Evolutionary conservation across 2,329 filamentous ascomycete species (phyloP).

Genomic region (Aspergillus piperis): DNA sequence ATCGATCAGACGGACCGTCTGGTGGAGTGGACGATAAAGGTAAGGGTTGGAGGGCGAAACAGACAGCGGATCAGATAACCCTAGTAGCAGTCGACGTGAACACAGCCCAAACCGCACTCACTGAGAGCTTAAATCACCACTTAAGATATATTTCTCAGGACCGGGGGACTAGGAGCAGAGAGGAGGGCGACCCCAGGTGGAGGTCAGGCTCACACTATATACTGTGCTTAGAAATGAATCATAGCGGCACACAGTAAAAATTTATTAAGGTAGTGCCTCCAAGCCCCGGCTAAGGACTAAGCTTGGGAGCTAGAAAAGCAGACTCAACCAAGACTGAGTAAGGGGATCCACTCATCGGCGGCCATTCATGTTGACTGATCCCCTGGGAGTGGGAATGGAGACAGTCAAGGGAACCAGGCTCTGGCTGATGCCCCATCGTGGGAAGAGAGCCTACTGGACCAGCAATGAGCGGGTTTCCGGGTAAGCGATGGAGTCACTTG

Average conservation of each 20-base stretch:
- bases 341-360: constrained; percentile 2
- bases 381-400: constrained; percentile 1
- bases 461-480: constrained; percentile 9
- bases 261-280: constrained; percentile 2
- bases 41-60: constrained; percentile 6
- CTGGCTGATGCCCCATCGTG: constrained; percentile 7
- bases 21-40: neutral
- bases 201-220: neutral
- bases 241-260: neutral
- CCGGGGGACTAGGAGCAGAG: neutral
- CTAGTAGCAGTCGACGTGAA: neutral
- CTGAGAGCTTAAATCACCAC: neutral
- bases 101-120: neutral
- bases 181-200: neutral
- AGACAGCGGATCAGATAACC: constrained; percentile 2
- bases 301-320: constrained; percentile 16
- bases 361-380: neutral
- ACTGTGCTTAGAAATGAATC: constrained; percentile 4
- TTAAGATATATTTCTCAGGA: neutral
- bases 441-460: constrained; percentile 14
- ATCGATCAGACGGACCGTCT: neutral
- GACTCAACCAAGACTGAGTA: neutral
- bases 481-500: constrained; percentile 8
- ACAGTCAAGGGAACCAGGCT: constrained; percentile 3
- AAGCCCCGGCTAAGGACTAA: constrained; percentile 10